Percentiles rank a stretch among this genome's conserved stretches.
Evolutionary conservation across 768 basidiomycete species (phyloP).

Genomic region (Dioszegia aurantiaca): DNA sequence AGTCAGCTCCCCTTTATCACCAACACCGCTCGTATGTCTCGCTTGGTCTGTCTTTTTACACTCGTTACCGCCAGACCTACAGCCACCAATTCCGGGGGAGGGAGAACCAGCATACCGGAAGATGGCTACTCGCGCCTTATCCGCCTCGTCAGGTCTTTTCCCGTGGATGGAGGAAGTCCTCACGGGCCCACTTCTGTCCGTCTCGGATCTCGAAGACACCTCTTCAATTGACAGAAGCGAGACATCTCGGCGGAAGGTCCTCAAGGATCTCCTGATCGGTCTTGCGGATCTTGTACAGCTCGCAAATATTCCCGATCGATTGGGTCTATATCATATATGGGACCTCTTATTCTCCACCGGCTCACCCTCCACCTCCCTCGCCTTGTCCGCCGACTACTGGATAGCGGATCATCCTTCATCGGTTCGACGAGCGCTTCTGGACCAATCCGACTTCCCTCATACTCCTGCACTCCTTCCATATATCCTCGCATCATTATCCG

Average conservation of each 20-base stretch:
- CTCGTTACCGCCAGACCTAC: slow-evolving; percentile 16
- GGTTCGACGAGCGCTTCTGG: slow-evolving; percentile 74
- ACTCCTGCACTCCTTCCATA: slow-evolving; percentile 68
- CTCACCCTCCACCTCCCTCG: slow-evolving; percentile 60
- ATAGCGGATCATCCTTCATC: slow-evolving; percentile 66
- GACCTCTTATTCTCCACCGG: slow-evolving; percentile 53
- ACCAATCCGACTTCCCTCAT: slow-evolving; percentile 80
- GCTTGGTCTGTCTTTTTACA: slow-evolving; percentile 78
- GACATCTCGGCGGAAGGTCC: slow-evolving; percentile 68
- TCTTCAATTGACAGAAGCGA: neutral
- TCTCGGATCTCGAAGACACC: no score
- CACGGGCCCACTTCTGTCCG: slow-evolving; percentile 58
- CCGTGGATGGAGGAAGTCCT: slow-evolving; percentile 37
- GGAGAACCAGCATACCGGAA: slow-evolving; percentile 59
- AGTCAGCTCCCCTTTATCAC: slow-evolving; percentile 57
- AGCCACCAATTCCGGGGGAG: slow-evolving; percentile 59
- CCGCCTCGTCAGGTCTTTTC: slow-evolving; percentile 55
- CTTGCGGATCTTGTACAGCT: slow-evolving; percentile 71
- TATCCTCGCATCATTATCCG: slow-evolving; percentile 70
- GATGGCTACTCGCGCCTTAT: slow-evolving; percentile 61
- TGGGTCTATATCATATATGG: slow-evolving; percentile 39
- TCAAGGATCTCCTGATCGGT: slow-evolving; percentile 73
- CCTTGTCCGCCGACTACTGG: slow-evolving; percentile 79
- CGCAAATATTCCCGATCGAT: slow-evolving; percentile 61
- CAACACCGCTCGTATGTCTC: slow-evolving; percentile 69